These are phyloP conservation scores for Penicillium goetzii DNA, from an alignment of 495 filamentous ascomycete genomes.

Conservation along the genomic window DNA sequence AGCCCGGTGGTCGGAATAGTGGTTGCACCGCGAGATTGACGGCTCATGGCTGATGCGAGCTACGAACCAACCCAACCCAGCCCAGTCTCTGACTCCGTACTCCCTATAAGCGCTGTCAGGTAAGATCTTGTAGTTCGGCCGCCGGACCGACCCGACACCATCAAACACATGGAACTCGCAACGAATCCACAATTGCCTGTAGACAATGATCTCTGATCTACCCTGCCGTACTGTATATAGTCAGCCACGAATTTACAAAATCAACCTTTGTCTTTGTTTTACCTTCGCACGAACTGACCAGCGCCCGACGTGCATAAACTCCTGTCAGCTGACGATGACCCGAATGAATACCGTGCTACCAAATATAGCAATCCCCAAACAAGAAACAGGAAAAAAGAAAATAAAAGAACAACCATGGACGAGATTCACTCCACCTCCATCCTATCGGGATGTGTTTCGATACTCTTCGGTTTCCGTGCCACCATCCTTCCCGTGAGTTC, in stretches of 20 bases:
- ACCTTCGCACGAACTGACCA: neutral
- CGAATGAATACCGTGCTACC: neutral
- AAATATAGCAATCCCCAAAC: constrained; percentile 10
- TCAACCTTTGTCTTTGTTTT: neutral
- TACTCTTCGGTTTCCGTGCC: constrained; percentile 10
- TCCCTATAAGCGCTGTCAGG: neutral
- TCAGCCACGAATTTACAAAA: neutral
- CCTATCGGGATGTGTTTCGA: neutral
- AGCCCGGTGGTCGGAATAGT: constrained; percentile 22
- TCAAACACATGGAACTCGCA: too few species aligned
- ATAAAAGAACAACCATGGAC: neutral
- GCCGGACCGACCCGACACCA: too few species aligned
- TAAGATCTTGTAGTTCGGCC: neutral
- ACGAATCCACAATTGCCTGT: neutral
- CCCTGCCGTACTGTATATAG: neutral
- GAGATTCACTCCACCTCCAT: neutral
- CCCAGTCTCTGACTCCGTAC: neutral
- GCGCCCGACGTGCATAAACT: constrained; percentile 9
- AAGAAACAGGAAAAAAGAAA: neutral
- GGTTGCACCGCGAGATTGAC: constrained; percentile 23
- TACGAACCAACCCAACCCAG: neutral
- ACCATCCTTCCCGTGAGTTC: constrained; percentile 13
- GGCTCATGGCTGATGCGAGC: neutral
- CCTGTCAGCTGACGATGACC: constrained; percentile 20
- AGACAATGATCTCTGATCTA: too few species aligned